A percentile compares a stretch with the other conserved stretches of the same genome.
Conservation (phyloP, 2,329 filamentous ascomycete species). For the Nemania abortiva region DNA sequence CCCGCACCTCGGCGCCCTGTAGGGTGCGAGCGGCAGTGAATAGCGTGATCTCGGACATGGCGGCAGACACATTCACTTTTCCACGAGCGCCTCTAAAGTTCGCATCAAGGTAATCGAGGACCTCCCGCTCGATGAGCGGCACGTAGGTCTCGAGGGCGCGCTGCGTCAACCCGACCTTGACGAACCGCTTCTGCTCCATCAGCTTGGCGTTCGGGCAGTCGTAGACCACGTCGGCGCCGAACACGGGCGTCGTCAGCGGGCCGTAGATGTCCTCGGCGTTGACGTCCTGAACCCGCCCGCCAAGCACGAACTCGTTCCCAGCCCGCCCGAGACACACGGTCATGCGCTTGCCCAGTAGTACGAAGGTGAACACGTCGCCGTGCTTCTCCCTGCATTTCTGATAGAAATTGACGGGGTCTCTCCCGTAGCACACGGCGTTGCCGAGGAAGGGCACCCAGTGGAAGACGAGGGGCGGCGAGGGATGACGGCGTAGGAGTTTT, state of each 20-base stretch:
- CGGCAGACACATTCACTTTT: conserved; percentile 71
- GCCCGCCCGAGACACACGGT: conserved; percentile 63
- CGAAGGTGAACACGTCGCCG: conserved; percentile 67
- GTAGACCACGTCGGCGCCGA: conserved; percentile 84
- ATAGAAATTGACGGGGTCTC: conserved; percentile 78
- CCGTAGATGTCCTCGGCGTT: conserved; percentile 68
- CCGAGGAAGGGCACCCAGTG: conserved; percentile 74
- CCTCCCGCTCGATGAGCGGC: conserved; percentile 76
- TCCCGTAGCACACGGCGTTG: conserved; percentile 78
- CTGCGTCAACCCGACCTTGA: conserved; percentile 77
- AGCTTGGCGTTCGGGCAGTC: conserved; percentile 86
- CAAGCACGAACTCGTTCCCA: conserved; percentile 69
- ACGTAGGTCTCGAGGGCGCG: conserved; percentile 75
- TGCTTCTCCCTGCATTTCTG: conserved; percentile 62
- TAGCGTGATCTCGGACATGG: conserved; percentile 82
- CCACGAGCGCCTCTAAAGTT: conserved; percentile 71
- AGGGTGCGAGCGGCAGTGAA: conserved; percentile 83
- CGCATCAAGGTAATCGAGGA: conserved; percentile 73
- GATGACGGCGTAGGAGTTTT: conserved; percentile 58
- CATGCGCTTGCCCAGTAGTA: conserved; percentile 63
- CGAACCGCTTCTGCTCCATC: conserved; percentile 91
- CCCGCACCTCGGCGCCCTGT: conserved; percentile 81
- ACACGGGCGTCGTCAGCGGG: conserved; percentile 67
- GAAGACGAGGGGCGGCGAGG: conserved; percentile 68
- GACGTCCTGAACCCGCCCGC: conserved; percentile 65